Evolutionary conservation across 371 early-diverging fungal species (phyloP).

Genomic region (Mortierella sp.): DNA sequence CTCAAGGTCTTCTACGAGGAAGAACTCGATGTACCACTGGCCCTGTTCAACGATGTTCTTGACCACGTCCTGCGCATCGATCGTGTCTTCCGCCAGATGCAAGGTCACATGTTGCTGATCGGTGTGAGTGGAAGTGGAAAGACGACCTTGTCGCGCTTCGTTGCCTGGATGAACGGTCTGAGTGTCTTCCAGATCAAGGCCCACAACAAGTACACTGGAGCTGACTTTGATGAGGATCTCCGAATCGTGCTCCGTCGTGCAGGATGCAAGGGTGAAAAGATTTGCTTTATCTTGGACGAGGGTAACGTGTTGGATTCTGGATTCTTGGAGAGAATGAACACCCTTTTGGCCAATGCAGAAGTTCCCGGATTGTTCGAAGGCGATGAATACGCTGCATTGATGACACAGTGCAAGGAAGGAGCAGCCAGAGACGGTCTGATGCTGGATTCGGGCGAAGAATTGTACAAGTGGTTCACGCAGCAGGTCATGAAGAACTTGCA

Average conservation of each 20-base stretch:
- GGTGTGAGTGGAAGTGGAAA: conserved; percentile 97
- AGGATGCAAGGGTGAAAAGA: conserved; percentile 97
- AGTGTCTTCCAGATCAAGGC: conserved; percentile 96
- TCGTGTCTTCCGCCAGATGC: conserved; percentile 97
- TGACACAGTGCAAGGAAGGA: conserved; percentile 96
- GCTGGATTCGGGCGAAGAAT: conserved; percentile 94
- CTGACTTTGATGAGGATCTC: conserved; percentile 98
- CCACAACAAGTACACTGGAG: conserved; percentile 94
- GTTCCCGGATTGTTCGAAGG: conserved; percentile 99
- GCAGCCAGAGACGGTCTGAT: conserved; percentile 93
- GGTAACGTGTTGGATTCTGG: conserved; percentile 95
- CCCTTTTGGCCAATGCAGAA: conserved; percentile 97
- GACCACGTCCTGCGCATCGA: conserved; percentile 98
- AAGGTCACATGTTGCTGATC: conserved; percentile 97
- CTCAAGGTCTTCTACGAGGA: conserved; percentile 99
- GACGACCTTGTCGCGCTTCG: conserved; percentile 97
- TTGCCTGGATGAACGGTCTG: conserved; percentile 99
- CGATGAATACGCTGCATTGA: conserved; percentile 94
- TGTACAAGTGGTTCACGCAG: conserved; percentile 97
- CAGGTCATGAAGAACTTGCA: conserved; percentile 97
- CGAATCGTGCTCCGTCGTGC: conserved; percentile 89
- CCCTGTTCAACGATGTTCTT: conserved; percentile 95
- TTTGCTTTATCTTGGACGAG: conserved; percentile 98
- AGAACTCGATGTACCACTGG: conserved; percentile 96
- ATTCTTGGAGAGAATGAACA: conserved; percentile 99